These are phyloP conservation scores for Moesziomyces sp. DNA, from an alignment of 1,284 basidiomycete species.

Conservation along the genomic window DNA sequence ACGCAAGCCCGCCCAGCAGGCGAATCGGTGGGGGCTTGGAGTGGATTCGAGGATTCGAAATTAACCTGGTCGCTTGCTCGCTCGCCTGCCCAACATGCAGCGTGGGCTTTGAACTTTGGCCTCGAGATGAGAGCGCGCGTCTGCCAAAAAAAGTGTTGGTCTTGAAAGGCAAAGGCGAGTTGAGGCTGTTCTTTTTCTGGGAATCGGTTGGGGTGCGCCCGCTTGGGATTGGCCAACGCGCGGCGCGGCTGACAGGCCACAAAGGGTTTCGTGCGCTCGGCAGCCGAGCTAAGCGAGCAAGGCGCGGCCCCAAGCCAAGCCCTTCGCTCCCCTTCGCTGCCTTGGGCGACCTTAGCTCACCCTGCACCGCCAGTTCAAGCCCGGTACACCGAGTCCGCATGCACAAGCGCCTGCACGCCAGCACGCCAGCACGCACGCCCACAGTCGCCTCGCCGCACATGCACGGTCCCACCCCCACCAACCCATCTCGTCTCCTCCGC, in stretches of 20 bases:
- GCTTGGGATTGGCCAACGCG: neutral
- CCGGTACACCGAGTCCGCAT: no score
- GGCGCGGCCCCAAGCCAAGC: neutral
- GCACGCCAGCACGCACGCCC: no score
- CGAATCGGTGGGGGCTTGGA: no score
- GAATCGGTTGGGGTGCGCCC: neutral
- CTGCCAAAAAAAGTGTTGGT: neutral
- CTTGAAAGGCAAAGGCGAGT: neutral
- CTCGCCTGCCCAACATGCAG: no score
- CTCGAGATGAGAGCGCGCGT: neutral
- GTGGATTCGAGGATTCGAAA: no score
- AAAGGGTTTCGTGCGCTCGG: neutral
- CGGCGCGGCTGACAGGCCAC: neutral
- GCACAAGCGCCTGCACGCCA: no score
- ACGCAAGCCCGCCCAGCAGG: no score
- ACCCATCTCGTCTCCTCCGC: no score
- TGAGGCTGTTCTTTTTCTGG: neutral
- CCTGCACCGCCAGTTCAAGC: neutral
- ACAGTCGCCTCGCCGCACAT: neutral
- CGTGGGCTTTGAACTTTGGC: no score
- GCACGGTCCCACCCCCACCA: neutral
- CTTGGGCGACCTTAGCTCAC: neutral
- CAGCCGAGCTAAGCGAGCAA: neutral
- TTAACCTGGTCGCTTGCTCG: no score
- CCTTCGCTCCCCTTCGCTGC: neutral